Base-by-base conservation (phyloP, 179 eudicot genomes). In the Beta corolliflora region DNA sequence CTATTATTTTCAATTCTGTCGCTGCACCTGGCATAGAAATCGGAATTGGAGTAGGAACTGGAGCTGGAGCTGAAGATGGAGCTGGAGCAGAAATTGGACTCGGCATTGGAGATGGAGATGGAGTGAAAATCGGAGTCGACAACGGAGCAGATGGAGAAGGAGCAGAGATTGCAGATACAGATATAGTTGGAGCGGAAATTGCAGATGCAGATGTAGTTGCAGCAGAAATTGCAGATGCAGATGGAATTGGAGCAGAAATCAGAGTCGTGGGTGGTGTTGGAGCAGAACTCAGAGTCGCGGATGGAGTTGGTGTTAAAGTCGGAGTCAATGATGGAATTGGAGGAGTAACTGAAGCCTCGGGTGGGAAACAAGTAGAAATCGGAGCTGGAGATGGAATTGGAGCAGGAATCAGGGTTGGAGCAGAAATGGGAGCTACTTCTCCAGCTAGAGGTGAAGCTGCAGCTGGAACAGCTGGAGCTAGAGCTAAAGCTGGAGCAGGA, bases 1-100 rank as follows among this genome's bases (percentile, higher is more conserved):
- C 83, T 15, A 52, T 59, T 59, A 78, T 83, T 29, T 29, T 46
- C 54, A 60, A 61, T 70, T 78, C 83, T 19, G 83, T 72, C 76
- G 55, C 71, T 31, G 65, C 41, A 65, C 10, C 56, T 5, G 63
- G 21, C 64, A 48, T 23, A 11, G 80, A 13, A 16, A n/a, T 1
- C 13, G 7, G 12, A 36, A 19, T 9, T n/a, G 56, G 58, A 31
- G 76, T 19, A 53, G 60, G 12, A 41, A 50, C 45, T 48, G 46
- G 77, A 60, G 29, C 19, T 19, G 73, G 12, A n/a, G 59, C 18
- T 3, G 23, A 23, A 44, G n/a, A 5, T 16, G 65, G 50, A 75
- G 53, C 18, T 29, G 68, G 50, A 44, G 21, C 16, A 48, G 58
- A n/a, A 50, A 14, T 7, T 21, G 10, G 36, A 48, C 36, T 25